phyloP scores from a whole-genome alignment of 1,284 basidiomycete species.

The Microbotryum saponariae region DNA sequence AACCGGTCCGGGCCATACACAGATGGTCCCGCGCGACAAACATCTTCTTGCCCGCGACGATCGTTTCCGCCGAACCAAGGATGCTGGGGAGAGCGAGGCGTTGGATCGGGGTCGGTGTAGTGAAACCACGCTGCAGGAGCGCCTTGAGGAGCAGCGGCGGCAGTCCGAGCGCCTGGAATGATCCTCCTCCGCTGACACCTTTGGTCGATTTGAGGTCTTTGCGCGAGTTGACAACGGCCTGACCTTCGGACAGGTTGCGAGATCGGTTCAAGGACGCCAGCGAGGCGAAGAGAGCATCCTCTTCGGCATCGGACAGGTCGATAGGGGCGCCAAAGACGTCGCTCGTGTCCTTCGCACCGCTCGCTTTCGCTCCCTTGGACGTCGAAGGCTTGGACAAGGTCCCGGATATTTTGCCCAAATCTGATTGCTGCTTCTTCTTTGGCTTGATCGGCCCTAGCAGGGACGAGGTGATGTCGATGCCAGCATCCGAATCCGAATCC shows the following conservation, averaged over 20 bases:
- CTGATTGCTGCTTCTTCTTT: not conserved
- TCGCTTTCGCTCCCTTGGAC: not conserved
- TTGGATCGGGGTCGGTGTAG: conserved; percentile 94
- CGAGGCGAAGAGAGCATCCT: conserved; percentile 24
- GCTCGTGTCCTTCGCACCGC: not conserved
- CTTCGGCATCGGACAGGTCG: conserved; percentile 15
- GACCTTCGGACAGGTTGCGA: conserved; percentile 32
- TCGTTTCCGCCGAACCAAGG: conserved; percentile 50
- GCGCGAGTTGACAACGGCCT: conserved; percentile 27
- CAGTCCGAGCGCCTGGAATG: conserved; percentile 54
- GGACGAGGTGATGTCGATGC: conserved; percentile 20
- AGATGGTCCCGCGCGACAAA: conserved; percentile 74
- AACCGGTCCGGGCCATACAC: conserved; percentile 97
- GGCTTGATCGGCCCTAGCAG: conserved; percentile 1
- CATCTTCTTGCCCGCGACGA: conserved; percentile 29
- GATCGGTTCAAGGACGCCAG: conserved; percentile 27
- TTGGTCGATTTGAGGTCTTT: conserved; percentile 28
- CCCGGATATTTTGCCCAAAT: not conserved
- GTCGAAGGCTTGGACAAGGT: not conserved
- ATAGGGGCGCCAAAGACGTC: conserved; percentile 1
- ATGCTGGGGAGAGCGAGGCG: conserved; percentile 79
- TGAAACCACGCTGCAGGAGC: conserved; percentile 85
- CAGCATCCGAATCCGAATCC: conserved; percentile 9
- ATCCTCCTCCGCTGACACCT: conserved; percentile 35
- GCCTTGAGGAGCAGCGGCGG: conserved; percentile 75